Base-by-base conservation (phyloP, 176 grass and related monocot species). In the Urochloa ruziziensis region DNA sequence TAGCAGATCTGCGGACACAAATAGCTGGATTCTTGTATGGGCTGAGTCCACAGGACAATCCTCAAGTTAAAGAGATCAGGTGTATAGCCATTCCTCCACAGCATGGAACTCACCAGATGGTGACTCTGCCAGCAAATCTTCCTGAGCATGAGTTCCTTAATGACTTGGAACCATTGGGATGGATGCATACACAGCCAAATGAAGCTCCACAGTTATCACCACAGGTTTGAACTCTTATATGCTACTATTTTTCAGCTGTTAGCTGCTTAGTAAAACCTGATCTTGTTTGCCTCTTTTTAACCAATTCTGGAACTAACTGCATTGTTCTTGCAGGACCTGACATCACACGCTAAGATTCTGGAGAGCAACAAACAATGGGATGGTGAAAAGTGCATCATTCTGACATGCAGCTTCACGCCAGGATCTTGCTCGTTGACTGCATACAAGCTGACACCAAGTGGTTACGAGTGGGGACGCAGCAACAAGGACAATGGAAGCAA, bases 401-500 rank as follows among this genome's bases (percentile, higher is more conserved):
- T 99, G 77, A 99, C 96, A 9, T 99, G 93, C 78, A 99, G 96
- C 68, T 99, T 99, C 62, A 96, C 93, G 33, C 96, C 96, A 39
- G 96, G 96, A 70, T 96, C 96, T 8, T 99, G 96, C 78, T 99
- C 96, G 8, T 83, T 96, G 85, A 99, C 96, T 15, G 96, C 96
- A 48, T 99, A 99, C 76, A 99, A 99, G 78, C 33, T 99, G 32
- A 99, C 96, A 7, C 93, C 93, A 85, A 94, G 91, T 6, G 96
- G 96, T 52, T 96, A 99, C 2, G 96, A 96, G 71, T 99, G 96
- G 96, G 96, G 93, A 47, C 89, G 96, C 49, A 84, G 92, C 72
- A 99, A 99, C 85, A 99, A 99, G 83, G 96, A 99, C 80, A 96
- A 88, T 0, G 96, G 96, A 81, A 99, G 96, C 91, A 99, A 99